A percentile compares a stretch with the other conserved stretches of the same genome.
phyloP scores from a whole-genome alignment of 169 alveolate genomes.

The Plasmodium fragile region DNA sequence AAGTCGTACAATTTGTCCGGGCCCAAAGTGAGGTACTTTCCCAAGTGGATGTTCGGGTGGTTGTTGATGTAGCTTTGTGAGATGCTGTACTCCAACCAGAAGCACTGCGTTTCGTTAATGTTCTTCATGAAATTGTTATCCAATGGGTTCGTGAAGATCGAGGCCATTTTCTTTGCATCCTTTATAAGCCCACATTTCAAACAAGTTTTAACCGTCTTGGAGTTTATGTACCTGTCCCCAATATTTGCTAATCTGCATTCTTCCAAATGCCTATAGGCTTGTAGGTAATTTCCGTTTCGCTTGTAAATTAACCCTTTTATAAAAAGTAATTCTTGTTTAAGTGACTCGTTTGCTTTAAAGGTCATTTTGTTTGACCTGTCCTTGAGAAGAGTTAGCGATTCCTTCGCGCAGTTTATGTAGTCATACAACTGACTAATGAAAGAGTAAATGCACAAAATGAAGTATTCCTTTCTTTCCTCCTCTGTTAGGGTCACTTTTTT shows the following conservation, averaged over 20 bases:
- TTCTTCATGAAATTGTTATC: conserved; percentile 68
- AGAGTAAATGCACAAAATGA: conserved; percentile 53
- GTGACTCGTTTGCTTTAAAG: conserved; percentile 11
- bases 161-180: conserved; percentile 58
- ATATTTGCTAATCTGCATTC: conserved; percentile 39
- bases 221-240: conserved; percentile 56
- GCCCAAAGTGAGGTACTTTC: background rate
- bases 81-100: conserved; percentile 55
- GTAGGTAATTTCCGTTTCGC: conserved; percentile 67
- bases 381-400: conserved; percentile 28
- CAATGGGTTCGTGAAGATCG: conserved; percentile 53
- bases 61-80: conserved; percentile 17
- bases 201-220: conserved; percentile 54
- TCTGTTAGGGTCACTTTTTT: conserved; percentile 27
- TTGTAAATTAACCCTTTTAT: conserved; percentile 74
- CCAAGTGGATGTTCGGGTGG: conserved; percentile 58
- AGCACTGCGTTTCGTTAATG: conserved; percentile 67
- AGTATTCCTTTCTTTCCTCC: conserved; percentile 55
- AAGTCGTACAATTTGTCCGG: conserved; percentile 17
- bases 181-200: conserved; percentile 66
- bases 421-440: conserved; percentile 74
- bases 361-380: conserved; percentile 33
- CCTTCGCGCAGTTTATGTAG: conserved; percentile 50
- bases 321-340: conserved; percentile 61
- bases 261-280: conserved; percentile 45